Base-by-base conservation (phyloP, 1,139 yeast species). In the Wickerhamiella pararugosa region DNA sequence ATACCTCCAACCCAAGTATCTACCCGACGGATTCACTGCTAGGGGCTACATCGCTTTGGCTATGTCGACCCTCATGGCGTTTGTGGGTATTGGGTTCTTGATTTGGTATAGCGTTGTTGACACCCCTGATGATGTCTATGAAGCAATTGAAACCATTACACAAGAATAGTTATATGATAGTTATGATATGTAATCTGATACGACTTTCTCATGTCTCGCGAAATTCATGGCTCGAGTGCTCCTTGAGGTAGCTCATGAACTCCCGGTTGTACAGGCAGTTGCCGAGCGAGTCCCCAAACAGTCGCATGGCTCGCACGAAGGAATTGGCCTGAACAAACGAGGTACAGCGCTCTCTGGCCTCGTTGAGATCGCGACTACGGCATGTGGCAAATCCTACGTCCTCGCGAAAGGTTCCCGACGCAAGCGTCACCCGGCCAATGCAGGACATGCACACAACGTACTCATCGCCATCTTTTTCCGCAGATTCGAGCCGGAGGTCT, bases 41-140 rank as follows among this genome's bases (percentile, higher is more conserved):
- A 77, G 79, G 54, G 98, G 97, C 60, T 78, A 80, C 55, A 79
- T 87, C 46, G 97, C 97, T 8, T 65, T 90, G 58, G 78, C 75
- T 29, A 73, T 86, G 62, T 84, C 95, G 28, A 69, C 80, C 58
- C 55, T 86, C 47, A 68, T 87, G 44, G 97, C 94, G 50, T 56
- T 83, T 44, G 64, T 80, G 28, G 98, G 97, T 57, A 67, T 87
- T 62, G 68, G 66, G 44, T 71, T 81, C 48, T 81, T 90, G 57
- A 72, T 79, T 47, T 63, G 77, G 61, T 90, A 86, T 62, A 97
- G 97, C 57, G 66, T 82, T 66, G 71, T 78, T 52, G 95, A 83
- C 53, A 49, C 50, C 27, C 27, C 46, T 10, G 41, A 34, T 26
- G 44, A 32, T n/a, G 44, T 15, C 21, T 15, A 15, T 4, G 21